A percentile compares a stretch with the other conserved stretches of the same genome.
These are phyloP conservation scores for Podaxis sp. DNA, from an alignment of 768 basidiomycete genomes.

Conservation along the genomic window DNA sequence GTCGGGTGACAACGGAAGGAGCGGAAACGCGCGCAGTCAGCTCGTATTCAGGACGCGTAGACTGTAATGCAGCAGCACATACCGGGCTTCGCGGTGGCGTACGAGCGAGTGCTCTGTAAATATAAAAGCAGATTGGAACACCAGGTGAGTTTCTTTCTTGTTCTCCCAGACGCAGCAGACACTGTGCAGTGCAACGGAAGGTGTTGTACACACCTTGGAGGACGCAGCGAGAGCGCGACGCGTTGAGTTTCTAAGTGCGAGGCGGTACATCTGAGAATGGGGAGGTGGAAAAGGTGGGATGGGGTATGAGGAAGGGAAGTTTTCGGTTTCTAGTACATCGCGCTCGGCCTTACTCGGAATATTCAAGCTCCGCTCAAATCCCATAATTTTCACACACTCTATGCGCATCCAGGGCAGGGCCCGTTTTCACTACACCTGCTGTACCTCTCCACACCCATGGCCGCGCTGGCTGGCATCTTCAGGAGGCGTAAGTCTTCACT, in stretches of 20 bases:
- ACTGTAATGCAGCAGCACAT: constrained; percentile 27
- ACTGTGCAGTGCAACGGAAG: background rate
- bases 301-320: constrained; percentile 41
- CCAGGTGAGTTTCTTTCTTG: constrained; percentile 19
- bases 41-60: background rate
- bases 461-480: constrained; percentile 26
- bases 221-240: constrained; percentile 72
- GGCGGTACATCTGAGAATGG: constrained; percentile 67
- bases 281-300: constrained; percentile 44
- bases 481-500: constrained; percentile 28
- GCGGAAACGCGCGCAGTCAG: constrained; percentile 26
- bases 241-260: constrained; percentile 82
- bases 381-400: constrained; percentile 20
- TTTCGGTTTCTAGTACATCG: constrained; percentile 33
- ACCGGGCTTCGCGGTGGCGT: constrained; percentile 99
- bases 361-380: constrained; percentile 40
- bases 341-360: constrained; percentile 49
- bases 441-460: constrained; percentile 21
- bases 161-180: constrained; percentile 2
- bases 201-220: constrained; percentile 48
- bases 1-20: constrained; percentile 20
- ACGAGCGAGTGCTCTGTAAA: constrained; percentile 64
- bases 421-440: background rate
- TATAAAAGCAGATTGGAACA: constrained; percentile 22
- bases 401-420: background rate